A percentile compares a stretch with the other conserved stretches of the same genome.
Conservation (phyloP, 768 basidiomycete genomes). For the Pleurotus cornucopiae region DNA sequence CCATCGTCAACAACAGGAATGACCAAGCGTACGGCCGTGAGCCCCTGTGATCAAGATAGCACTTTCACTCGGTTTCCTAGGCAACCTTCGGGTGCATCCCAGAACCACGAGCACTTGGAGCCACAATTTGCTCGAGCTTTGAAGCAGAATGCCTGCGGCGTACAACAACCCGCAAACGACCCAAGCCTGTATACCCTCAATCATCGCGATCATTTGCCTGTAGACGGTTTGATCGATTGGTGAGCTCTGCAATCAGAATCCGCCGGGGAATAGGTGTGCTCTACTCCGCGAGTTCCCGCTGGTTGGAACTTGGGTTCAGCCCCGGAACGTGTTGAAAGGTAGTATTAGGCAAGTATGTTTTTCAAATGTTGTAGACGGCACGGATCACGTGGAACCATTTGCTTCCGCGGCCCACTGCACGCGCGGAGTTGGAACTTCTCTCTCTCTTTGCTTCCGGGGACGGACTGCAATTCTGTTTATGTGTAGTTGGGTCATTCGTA, state of each 20-base stretch:
- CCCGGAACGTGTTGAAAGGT: too few relatives aligned
- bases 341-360: too few relatives aligned
- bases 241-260: too few relatives aligned
- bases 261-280: too few relatives aligned
- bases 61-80: neutral
- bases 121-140: neutral
- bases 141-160: neutral
- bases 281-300: too few relatives aligned
- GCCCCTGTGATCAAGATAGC: slow-evolving; percentile 8
- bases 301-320: too few relatives aligned
- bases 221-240: neutral
- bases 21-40: neutral
- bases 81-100: neutral
- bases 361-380: too few relatives aligned
- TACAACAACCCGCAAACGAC: neutral
- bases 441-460: too few relatives aligned
- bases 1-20: neutral
- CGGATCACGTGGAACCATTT: neutral
- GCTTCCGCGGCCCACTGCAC: neutral
- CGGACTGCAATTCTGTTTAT: too few relatives aligned
- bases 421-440: neutral
- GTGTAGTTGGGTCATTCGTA: too few relatives aligned
- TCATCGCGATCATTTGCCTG: neutral
- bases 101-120: neutral
- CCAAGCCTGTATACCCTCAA: neutral